Base-by-base conservation (phyloP, 441 rosid genomes). In the Pelargonium australe region DNA sequence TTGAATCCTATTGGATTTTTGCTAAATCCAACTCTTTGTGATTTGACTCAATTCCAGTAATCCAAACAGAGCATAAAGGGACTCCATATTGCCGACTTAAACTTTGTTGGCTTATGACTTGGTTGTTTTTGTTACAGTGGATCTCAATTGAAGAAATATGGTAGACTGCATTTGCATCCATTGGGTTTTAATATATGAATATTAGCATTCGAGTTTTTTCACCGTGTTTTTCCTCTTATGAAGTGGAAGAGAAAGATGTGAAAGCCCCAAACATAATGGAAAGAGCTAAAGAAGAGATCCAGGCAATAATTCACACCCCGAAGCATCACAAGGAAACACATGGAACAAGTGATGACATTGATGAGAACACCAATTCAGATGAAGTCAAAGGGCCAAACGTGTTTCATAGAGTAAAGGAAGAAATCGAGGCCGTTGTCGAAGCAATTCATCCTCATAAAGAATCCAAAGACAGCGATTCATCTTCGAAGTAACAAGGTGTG, bases 261-360 rank as follows among this genome's bases (percentile, higher is more conserved):
- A 80, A 80, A 69, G 31, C 78, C 11, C 81, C 85, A 43, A 80
- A 75, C 72, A 41, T 82, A 12, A 31, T 75, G 23, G 78, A 80
- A 71, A 78, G 82, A 65, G 84, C 74, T 5, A 77, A 77, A 74
- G 84, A 80, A 64, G 80, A 80, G 77, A 63, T 65, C 1, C 77
- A 70, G 43, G 75, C 77, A 14, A 71, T 72, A 41, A 16, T 71
- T 61, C 84, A 81, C 55, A 11, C 72, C 17, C 79, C 83, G 2
- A 64, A 3, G 5, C 85, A 81, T 71, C 68, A 78, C 69, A 77
- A 76, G 40, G 88, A 85, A 75, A 85, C 88, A 0, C 86, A 85
- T 20, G 88, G 86, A 64, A 79, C 79, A 19, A 87, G 88, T 70
- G 78, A 80, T 49, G 87, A 85, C 83, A 84, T 85, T 43, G 80